Evolutionary conservation across 371 early-diverging fungal species (phyloP).

Genomic region (Ordospora pajunii): DNA sequence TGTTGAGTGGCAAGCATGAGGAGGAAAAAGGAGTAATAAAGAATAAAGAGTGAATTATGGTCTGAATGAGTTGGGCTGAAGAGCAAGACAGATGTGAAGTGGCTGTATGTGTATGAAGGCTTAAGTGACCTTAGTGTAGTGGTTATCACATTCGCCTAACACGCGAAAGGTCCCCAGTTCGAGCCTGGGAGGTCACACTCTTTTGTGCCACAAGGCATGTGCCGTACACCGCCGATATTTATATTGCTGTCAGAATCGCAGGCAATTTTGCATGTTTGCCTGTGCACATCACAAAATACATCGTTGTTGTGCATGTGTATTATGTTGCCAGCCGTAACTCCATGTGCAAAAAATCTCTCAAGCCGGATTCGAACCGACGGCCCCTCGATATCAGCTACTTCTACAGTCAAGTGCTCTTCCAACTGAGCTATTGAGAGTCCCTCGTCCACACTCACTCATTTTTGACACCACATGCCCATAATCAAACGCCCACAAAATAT

Average conservation of each 20-base stretch:
- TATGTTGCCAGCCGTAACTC: too few relatives aligned
- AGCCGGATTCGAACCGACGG: conserved; percentile 62
- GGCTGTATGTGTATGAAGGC: neutral
- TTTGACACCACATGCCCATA: neutral
- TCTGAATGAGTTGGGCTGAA: neutral
- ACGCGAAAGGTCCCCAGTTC: conserved; percentile 75
- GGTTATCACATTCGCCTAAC: conserved; percentile 82
- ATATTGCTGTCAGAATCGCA: neutral
- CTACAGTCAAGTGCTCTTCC: conserved; percentile 62
- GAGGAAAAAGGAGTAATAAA: neutral
- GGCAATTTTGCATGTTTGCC: too few relatives aligned
- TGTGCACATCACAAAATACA: too few relatives aligned
- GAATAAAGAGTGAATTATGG: neutral
- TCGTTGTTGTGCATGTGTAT: too few relatives aligned
- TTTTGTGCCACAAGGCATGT: too few relatives aligned
- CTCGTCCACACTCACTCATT: neutral
- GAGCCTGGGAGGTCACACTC: conserved; percentile 65
- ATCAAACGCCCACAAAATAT: neutral
- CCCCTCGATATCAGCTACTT: conserved; percentile 58
- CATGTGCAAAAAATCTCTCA: conserved; percentile 59
- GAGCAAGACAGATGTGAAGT: neutral
- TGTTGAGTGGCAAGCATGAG: neutral
- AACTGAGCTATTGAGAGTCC: conserved; percentile 61
- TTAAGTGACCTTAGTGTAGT: conserved; percentile 74
- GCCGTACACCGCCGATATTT: too few relatives aligned